Evolutionary conservation across 2,329 filamentous ascomycete species (phyloP).

Genomic region (Talaromyces piceae): DNA sequence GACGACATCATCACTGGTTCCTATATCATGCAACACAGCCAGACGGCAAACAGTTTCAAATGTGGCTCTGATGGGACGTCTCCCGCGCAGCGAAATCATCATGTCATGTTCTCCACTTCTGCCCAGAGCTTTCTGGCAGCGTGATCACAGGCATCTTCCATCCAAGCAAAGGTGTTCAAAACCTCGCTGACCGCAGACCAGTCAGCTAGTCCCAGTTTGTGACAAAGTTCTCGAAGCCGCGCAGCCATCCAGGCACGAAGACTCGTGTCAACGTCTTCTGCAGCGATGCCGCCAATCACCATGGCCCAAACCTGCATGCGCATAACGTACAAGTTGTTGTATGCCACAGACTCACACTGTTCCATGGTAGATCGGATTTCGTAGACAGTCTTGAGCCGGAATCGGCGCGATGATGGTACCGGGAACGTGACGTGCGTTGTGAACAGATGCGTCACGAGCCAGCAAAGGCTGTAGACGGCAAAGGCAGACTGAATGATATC

Average conservation of each 20-base stretch:
- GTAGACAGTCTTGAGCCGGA: conserved; percentile 3
- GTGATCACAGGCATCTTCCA: conserved; percentile 8
- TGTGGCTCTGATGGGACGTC: neutral
- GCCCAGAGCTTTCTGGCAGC: conserved; percentile 9
- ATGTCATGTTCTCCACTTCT: neutral
- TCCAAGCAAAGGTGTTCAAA: conserved; percentile 11
- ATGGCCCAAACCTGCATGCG: conserved; percentile 10
- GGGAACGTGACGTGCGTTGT: conserved; percentile 11
- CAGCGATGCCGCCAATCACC: conserved; percentile 11
- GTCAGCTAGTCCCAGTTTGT: neutral
- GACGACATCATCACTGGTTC: neutral
- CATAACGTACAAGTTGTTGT: conserved; percentile 1
- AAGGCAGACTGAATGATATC: conserved; percentile 3
- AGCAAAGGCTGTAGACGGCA: conserved; percentile 9
- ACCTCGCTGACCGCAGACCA: conserved; percentile 6
- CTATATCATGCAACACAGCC: neutral
- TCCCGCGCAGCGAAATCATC: neutral
- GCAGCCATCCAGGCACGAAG: conserved; percentile 7
- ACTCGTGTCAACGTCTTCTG: conserved; percentile 8
- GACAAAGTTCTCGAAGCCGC: conserved; percentile 4
- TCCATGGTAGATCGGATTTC: conserved; percentile 1
- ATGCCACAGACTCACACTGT: neutral
- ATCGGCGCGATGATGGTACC: conserved; percentile 6
- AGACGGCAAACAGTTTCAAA: neutral
- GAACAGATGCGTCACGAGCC: conserved; percentile 8